Evolutionary conservation across 2,329 filamentous ascomycete genomes (phyloP).

Genomic region (Nannizziopsis arthrosporioides): DNA sequence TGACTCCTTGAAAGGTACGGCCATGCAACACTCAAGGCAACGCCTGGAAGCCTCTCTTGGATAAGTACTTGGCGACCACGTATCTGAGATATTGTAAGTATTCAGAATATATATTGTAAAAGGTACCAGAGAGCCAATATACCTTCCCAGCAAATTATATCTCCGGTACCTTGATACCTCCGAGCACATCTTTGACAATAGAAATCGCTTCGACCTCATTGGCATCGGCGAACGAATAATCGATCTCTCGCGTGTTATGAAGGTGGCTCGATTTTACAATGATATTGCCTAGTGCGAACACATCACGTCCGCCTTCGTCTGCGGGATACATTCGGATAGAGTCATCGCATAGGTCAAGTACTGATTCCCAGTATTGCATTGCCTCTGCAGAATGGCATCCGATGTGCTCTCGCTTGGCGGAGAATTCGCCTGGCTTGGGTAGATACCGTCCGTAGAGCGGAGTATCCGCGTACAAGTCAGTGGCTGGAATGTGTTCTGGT

Average conservation of each 20-base stretch:
- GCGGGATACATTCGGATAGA: conserved; percentile 25
- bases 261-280: conserved; percentile 28
- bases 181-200: conserved; percentile 26
- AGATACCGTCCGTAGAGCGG: conserved; percentile 3
- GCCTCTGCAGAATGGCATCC: conserved; percentile 33
- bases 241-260: conserved; percentile 17
- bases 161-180: conserved; percentile 25
- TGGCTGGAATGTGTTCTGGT: conserved; percentile 23
- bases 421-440: neutral
- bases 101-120: neutral
- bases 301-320: conserved; percentile 22
- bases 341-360: conserved; percentile 20
- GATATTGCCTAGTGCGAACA: conserved; percentile 27
- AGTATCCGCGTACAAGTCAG: conserved; percentile 25
- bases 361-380: conserved; percentile 33
- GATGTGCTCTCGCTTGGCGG: neutral
- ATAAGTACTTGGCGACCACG: conserved; percentile 30
- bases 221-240: conserved; percentile 25
- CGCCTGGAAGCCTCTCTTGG: conserved; percentile 31
- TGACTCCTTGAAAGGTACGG: conserved; percentile 26
- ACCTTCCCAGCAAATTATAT: conserved; percentile 25
- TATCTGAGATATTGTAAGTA: conserved; percentile 20
- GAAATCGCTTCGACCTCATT: conserved; percentile 28
- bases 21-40: conserved; percentile 26
- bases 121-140: neutral